Conservation (phyloP, 73 alveolate genomes). For the Uronychia binucleata region DNA sequence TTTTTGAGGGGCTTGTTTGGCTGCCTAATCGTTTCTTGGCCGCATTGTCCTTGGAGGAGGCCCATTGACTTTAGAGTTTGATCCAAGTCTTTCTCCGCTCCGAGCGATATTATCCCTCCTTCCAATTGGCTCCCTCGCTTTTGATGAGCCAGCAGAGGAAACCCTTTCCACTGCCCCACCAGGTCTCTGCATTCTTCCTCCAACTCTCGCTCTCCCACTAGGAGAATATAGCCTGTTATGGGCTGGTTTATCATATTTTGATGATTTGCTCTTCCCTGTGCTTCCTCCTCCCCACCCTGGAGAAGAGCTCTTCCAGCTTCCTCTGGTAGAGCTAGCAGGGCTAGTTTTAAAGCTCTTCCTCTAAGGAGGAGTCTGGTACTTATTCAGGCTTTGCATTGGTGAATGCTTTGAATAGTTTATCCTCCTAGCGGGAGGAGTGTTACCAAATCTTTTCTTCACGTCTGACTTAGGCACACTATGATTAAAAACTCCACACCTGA, state of each 20-base stretch:
- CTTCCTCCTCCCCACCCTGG: slow-evolving; percentile 9
- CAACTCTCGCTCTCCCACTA: slow-evolving; percentile 25
- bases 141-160: background rate
- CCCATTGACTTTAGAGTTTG: too few species aligned
- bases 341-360: background rate
- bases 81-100: too few species aligned
- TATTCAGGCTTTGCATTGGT: background rate
- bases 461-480: background rate
- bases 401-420: background rate
- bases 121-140: background rate
- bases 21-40: background rate
- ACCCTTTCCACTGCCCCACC: slow-evolving; percentile 33
- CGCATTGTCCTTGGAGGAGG: background rate
- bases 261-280: background rate
- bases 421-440: background rate
- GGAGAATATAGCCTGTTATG: slow-evolving; percentile 39
- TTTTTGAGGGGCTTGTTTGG: background rate
- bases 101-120: too few species aligned
- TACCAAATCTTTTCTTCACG: background rate
- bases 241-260: background rate
- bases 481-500: background rate
- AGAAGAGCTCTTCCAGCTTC: slow-evolving; percentile 6
- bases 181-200: slow-evolving; percentile 3
- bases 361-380: background rate
- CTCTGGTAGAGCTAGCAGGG: background rate